These are phyloP conservation scores for Odontarrhena argentea DNA, from an alignment of 345 rosid species.

Conservation along the genomic window DNA sequence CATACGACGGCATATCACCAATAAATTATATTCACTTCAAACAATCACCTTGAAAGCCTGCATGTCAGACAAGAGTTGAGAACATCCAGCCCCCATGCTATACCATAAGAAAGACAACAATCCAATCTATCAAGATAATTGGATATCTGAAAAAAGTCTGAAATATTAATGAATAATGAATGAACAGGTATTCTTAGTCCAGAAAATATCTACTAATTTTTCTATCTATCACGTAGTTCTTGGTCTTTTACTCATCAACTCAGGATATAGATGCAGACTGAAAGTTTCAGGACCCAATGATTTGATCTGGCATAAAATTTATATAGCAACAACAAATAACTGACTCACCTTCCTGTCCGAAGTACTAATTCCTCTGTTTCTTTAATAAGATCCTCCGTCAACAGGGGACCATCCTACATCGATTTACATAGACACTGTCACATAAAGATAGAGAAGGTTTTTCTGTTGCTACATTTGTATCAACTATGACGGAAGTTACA, in stretches of 20 bases:
- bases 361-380: slow-evolving; percentile 97
- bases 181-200: background rate
- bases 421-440: slow-evolving; percentile 25
- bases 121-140: slow-evolving; percentile 35
- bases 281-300: background rate
- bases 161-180: slow-evolving; percentile 28
- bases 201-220: background rate
- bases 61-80: slow-evolving; percentile 99
- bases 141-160: slow-evolving; percentile 25
- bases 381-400: slow-evolving; percentile 91
- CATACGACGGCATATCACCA: slow-evolving; percentile 9
- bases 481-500: slow-evolving; percentile 31
- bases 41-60: slow-evolving; percentile 92
- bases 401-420: slow-evolving; percentile 88
- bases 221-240: slow-evolving; percentile 1
- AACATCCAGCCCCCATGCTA: slow-evolving; percentile 99
- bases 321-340: background rate
- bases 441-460: slow-evolving; percentile 14
- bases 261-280: background rate
- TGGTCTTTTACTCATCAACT: slow-evolving; percentile 13
- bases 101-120: slow-evolving; percentile 42
- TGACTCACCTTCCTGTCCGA: slow-evolving; percentile 87
- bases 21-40: slow-evolving; percentile 16
- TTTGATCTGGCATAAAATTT: background rate
- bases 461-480: slow-evolving; percentile 17